Evolutionary conservation across 805 yeast species (phyloP).

Genomic region (Candida silvicultrix): DNA sequence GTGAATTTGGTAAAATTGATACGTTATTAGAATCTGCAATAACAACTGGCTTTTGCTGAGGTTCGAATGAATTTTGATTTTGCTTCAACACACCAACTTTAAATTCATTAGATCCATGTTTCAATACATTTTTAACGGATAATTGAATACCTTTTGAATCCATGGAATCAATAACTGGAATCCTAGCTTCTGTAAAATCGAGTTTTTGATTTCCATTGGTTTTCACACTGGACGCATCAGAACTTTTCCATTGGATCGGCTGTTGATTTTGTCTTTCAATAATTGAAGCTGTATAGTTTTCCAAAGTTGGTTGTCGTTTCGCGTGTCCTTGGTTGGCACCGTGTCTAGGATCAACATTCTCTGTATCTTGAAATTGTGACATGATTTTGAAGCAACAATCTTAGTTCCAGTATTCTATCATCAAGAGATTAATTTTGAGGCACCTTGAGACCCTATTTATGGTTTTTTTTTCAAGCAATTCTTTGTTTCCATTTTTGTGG

Average conservation of each 20-base stretch:
- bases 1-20: neutral
- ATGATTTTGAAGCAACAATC: neutral
- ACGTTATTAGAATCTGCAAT: no score
- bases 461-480: neutral
- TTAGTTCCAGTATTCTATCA: no score
- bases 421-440: no score
- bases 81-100: neutral
- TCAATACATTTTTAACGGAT: neutral
- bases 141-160: neutral
- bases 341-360: neutral
- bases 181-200: neutral
- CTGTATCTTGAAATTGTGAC: neutral
- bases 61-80: neutral
- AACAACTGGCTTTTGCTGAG: no score
- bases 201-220: neutral
- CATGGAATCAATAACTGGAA: neutral
- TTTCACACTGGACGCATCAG: neutral
- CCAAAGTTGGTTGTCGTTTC: neutral
- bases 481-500: no score
- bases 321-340: neutral
- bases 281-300: neutral
- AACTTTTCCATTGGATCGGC: neutral
- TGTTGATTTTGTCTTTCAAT: neutral
- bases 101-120: neutral
- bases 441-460: no score